Base-by-base conservation (phyloP, 805 yeast genomes). In the Lipomyces lipofer region DNA sequence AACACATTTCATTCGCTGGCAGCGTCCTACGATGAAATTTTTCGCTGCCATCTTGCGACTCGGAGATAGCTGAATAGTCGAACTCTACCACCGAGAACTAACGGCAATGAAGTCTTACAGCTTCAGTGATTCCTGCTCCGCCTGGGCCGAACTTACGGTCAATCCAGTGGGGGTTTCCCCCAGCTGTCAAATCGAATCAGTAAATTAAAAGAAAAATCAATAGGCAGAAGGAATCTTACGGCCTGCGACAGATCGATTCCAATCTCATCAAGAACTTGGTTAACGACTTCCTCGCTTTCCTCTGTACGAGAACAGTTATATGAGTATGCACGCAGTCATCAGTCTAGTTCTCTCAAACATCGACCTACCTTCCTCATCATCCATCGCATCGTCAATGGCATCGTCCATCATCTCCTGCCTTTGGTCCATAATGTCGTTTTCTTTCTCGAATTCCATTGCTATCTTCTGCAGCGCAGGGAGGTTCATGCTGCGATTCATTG, bases 341-440 rank as follows among this genome's bases (percentile, higher is more conserved):
- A 10, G 33, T 29, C 13, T 10, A 29, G n/a, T n/a, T n/a, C n/a
- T n/a, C n/a, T 21, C 22, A 24, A 38, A 19, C 15, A 19, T 12
- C 21, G 15, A 28, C 25, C 15, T 19, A 61, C 64, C 86, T 54
- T 88, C 82, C 65, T 88, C 97, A 65, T 85, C 89, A 50, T 86
- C 96, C 94, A 94, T 89, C 17, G 94, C 87, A 69, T 92, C 97
- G 68, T 94, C 99, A 64, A 94, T 85, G 17, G 97, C 95, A 68
- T 94, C 99, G 68, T 94, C 99, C 86, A 94, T 94, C 82, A 95
- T 88, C 69, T 95, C 99, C 71, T 95, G 98, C 66, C 96, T 85
- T 73, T 94, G 99, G 70, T 92, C 97, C 98, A 94, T 94, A 64
- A 95, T 75, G 68, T 95, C 99, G 71, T 87, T 88, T 67, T 92